Evolutionary conservation across 2,329 filamentous ascomycete genomes (phyloP).

Genomic region (Ceratocystis papillata): DNA sequence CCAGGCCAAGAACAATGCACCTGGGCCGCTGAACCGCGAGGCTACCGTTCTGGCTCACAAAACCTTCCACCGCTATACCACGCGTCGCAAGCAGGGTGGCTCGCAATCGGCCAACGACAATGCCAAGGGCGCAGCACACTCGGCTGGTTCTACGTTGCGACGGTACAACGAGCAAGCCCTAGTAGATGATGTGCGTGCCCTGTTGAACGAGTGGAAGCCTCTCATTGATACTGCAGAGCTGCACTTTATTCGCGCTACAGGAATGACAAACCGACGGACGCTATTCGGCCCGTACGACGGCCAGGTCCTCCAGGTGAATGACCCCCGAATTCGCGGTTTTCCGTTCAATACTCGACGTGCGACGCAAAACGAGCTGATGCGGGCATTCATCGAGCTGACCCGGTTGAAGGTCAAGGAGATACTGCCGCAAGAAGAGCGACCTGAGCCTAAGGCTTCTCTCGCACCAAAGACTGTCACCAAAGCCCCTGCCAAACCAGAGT

Average conservation of each 20-base stretch:
- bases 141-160: conserved; percentile 78
- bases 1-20: conserved; percentile 52
- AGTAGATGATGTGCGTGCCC: conserved; percentile 70
- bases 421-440: conserved; percentile 48
- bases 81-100: conserved; percentile 88
- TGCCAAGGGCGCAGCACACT: conserved; percentile 87
- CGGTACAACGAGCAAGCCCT: conserved; percentile 90
- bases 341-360: conserved; percentile 87
- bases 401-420: conserved; percentile 75
- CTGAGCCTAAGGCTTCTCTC: conserved; percentile 33
- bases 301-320: conserved; percentile 68
- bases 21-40: conserved; percentile 67
- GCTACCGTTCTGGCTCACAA: conserved; percentile 88
- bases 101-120: conserved; percentile 89
- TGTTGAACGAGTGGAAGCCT: conserved; percentile 74
- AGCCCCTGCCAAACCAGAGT: conserved; percentile 50
- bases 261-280: conserved; percentile 72
- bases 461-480: conserved; percentile 35
- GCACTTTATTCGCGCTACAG: conserved; percentile 81
- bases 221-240: conserved; percentile 77
- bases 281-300: conserved; percentile 86
- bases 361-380: conserved; percentile 89
- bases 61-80: conserved; percentile 96
- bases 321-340: conserved; percentile 71
- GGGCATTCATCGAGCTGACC: conserved; percentile 87